Evolutionary conservation across 495 filamentous ascomycete species (phyloP).

Genomic region (Arthonia radiata): DNA sequence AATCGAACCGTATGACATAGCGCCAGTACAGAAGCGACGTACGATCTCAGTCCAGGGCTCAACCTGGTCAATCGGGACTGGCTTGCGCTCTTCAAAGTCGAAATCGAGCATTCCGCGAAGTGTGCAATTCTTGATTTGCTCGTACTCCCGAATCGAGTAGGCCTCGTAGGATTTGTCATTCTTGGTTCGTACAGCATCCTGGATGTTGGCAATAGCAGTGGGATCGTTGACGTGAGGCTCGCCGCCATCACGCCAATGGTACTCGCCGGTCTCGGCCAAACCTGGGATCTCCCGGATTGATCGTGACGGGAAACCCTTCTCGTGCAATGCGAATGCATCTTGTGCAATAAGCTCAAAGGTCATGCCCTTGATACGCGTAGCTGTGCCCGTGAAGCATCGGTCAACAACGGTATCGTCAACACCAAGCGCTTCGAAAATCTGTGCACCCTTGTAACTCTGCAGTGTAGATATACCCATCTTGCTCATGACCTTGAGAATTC

Average conservation of each 20-base stretch:
- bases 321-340: constrained; percentile 91
- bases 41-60: constrained; percentile 99
- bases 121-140: constrained; percentile 96
- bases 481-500: constrained; percentile 98
- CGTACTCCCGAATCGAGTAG: constrained; percentile 81
- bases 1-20: constrained; percentile 99
- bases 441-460: constrained; percentile 94
- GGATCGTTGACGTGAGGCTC: constrained; percentile 98
- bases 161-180: constrained; percentile 99
- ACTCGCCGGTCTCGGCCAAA: constrained; percentile 85
- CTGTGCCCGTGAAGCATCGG: constrained; percentile 87
- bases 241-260: constrained; percentile 97
- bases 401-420: constrained; percentile 91
- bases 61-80: constrained; percentile 91
- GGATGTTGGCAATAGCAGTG: constrained; percentile 83
- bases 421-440: constrained; percentile 98
- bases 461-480: constrained; percentile 99
- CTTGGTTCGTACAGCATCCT: constrained; percentile 93
- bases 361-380: constrained; percentile 83
- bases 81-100: constrained; percentile 67
- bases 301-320: constrained; percentile 77
- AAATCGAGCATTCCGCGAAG: constrained; percentile 94
- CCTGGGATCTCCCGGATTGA: constrained; percentile 57
- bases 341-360: constrained; percentile 91
- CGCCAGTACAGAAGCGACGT: constrained; percentile 91